phyloP scores from a whole-genome alignment of 106 monocot species.

The Allium fistulosum region DNA sequence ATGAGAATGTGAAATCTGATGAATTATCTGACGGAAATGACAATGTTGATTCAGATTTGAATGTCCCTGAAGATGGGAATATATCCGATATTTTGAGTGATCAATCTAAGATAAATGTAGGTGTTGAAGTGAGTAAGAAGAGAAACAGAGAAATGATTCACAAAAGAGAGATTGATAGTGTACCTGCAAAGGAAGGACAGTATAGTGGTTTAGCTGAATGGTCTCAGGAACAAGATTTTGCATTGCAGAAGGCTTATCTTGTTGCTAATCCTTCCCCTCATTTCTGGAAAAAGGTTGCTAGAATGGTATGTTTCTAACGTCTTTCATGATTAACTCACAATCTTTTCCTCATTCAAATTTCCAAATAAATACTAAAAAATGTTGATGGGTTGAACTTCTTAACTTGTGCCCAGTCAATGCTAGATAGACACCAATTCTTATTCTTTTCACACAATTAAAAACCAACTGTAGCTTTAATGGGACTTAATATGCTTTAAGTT shows the following conservation, averaged over 20 bases:
- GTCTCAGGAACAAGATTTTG: constrained; percentile 47
- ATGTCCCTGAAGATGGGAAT: background rate
- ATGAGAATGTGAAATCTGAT: background rate
- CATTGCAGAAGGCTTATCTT: constrained; percentile 57
- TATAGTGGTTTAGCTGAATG: constrained; percentile 24
- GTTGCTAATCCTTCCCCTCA: constrained; percentile 65
- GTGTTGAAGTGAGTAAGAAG: background rate
- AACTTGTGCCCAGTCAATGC: too few relatives aligned
- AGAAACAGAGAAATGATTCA: constrained; percentile 1
- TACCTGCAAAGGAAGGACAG: constrained; percentile 1
- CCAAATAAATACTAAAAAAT: too few relatives aligned
- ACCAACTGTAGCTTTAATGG: too few relatives aligned
- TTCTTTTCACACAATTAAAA: too few relatives aligned
- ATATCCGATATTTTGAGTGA: background rate
- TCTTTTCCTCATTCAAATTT: background rate
- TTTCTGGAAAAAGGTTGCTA: constrained; percentile 93
- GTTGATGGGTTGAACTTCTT: too few relatives aligned
- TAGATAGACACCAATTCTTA: too few relatives aligned
- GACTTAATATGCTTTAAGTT: too few relatives aligned
- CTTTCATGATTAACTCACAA: background rate
- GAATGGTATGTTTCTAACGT: constrained; percentile 47
- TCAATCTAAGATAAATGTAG: background rate
- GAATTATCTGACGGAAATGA: background rate
- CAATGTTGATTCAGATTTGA: background rate
- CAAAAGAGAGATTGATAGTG: background rate